Conservation (phyloP, 257 asterid species). For the Dorcoceras hygrometricum region DNA sequence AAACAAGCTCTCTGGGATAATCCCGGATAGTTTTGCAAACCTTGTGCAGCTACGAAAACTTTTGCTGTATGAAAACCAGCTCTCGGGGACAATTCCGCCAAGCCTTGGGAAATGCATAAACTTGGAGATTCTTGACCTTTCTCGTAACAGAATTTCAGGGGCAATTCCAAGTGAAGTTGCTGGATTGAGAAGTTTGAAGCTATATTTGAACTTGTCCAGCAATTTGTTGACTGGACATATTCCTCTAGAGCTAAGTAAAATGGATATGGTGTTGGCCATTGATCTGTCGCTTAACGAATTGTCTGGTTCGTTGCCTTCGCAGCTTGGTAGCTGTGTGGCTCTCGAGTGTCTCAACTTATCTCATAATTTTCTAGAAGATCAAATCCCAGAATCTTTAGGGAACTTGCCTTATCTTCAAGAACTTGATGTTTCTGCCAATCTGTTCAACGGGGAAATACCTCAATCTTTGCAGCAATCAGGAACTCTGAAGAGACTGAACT, state of each 20-base stretch:
- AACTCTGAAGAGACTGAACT: constrained; percentile 44
- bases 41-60: constrained; percentile 66
- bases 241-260: constrained; percentile 68
- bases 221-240: constrained; percentile 55
- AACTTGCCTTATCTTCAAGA: constrained; percentile 51
- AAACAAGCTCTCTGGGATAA: constrained; percentile 64
- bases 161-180: constrained; percentile 68
- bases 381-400: constrained; percentile 54
- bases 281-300: constrained; percentile 66
- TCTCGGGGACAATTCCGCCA: constrained; percentile 59
- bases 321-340: constrained; percentile 81
- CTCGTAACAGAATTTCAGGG: constrained; percentile 57
- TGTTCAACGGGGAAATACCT: constrained; percentile 54
- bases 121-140: constrained; percentile 73
- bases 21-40: constrained; percentile 60
- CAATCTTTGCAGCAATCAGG: constrained; percentile 39
- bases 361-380: constrained; percentile 41
- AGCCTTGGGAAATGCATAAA: constrained; percentile 63
- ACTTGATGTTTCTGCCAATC: constrained; percentile 59
- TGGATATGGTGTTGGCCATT: constrained; percentile 75
- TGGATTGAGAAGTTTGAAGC: constrained; percentile 57
- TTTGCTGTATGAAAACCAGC: constrained; percentile 44
- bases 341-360: constrained; percentile 61
- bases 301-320: constrained; percentile 57
- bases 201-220: constrained; percentile 66